Evolutionary conservation across 257 asterid genomes (phyloP), one percentile per base, ranked within the genome.

Genomic region (Fraxinus cuspidata): DNA sequence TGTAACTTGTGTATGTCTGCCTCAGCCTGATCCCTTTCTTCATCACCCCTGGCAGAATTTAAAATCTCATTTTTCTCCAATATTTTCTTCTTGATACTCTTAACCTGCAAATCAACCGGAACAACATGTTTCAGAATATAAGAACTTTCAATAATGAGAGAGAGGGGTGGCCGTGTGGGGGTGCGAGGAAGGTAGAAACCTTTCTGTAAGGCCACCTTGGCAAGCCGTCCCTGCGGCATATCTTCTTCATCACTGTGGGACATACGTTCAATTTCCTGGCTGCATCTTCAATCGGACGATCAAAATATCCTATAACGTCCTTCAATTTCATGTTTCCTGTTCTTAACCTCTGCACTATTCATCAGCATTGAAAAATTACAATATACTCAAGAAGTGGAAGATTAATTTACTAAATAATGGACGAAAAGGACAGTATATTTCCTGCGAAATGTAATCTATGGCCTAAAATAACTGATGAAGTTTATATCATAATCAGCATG

Each of bases 121-220:
- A 2, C 32, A 1, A 18, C 37, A 23, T 71, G 38, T 27, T n/a
- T 7, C 19, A 34, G 37, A 64, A 11, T 4, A 19, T 13, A 7
- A 7, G 2, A 19, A 56, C 0, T 16, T 25, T 7, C 65, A 1
- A 8, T 64, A 25, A n/a, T 4, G 58, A 72, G 63, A 23, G 67
- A 13, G 42, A 37, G 67, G 72, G 76, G 37, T 69, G 47, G 73
- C 73, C 72, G 77, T 70, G 81, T 70, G 38, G 51, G 51, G 47
- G 53, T 21, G 9, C 6, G 5, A 34, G 19, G 23, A 2, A 58
- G 1, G 11, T 16, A 29, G 27, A 7, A 5, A 92, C 97, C 97
- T 87, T 93, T 87, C 97, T 81, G 71, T 89, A 86, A 34, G 98
- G 98, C 98, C 98, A 93, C 77, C 97, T 90, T 0, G 6, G 1